Base-by-base conservation (phyloP, 805 yeast genomes). In the Wickerhamiella allomyrinae region DNA sequence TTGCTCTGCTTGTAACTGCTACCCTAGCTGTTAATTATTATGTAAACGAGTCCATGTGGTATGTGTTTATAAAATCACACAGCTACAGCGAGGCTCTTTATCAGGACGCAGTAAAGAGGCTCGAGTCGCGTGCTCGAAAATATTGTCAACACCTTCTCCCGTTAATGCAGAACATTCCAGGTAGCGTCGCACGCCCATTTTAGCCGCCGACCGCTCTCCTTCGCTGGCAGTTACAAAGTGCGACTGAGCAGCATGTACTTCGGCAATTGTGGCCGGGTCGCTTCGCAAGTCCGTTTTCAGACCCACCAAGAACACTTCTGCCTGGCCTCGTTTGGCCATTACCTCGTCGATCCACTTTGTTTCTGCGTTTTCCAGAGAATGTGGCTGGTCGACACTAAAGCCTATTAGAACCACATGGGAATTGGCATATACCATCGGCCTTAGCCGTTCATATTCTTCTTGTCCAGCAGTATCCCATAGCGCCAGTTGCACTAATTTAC, bases 131-230 rank as follows among this genome's bases (percentile, higher is more conserved):
- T 76, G 74, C 61, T 87, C 96, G 58, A 87, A 86, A 2, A 87
- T 87, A 56, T 83, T 93, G 59, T 86, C 95, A 19, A 87, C 96
- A 10, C 94, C 94, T 57, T 84, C 94, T 4, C 96, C 96, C 2
- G 94, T 83, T 50, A 87, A 65, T 1, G 96, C 85, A 38, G 94
- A 81, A 56, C 95, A 84, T 55, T 87, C 95, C 56, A 87, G 62
- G 57, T 83, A 87, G 47, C 67, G 71, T 48, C 79, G 76, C 1
- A 95, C 95, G 4, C 94, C 94, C 31, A 87, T 80, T 42, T 73
- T 71, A 42, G 69, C 69, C 0, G 95, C 94, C 20, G 77, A 80
- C 39, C 66, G 67, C 50, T 78, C 79, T 5, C 81, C 96, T 48
- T 71, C 69, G 65, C 33, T 51, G 47, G 59, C 52, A 17, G 66